Conservation (phyloP, 2,329 filamentous ascomycete species). For the Alternaria burnsii region DNA sequence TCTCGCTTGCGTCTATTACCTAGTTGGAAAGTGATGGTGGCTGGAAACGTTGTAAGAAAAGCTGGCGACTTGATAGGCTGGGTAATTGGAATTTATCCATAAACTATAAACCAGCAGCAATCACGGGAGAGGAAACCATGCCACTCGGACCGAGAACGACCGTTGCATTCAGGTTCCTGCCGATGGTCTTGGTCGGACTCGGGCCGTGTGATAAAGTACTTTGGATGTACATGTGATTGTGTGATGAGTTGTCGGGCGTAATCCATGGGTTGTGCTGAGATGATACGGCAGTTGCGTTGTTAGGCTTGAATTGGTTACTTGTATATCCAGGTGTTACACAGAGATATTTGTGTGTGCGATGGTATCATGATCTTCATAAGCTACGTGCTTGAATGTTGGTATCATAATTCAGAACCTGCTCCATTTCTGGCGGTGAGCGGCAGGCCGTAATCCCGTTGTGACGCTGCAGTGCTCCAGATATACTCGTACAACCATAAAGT, state of each 20-base stretch:
- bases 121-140: not conserved
- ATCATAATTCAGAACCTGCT: slow-evolving; percentile 5
- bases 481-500: slow-evolving; percentile 15
- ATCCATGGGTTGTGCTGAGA: slow-evolving; percentile 13
- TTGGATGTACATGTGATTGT: slow-evolving; percentile 9
- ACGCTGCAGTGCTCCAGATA: slow-evolving; percentile 10
- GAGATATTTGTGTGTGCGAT: not conserved
- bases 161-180: slow-evolving; percentile 3
- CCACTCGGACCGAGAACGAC: slow-evolving; percentile 15
- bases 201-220: slow-evolving; percentile 24
- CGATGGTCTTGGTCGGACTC: slow-evolving; percentile 8
- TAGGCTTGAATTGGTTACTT: not conserved
- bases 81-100: slow-evolving; percentile 18
- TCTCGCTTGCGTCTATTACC: slow-evolving; percentile 9
- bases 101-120: slow-evolving; percentile 5
- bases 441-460: slow-evolving; percentile 1
- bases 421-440: slow-evolving; percentile 20
- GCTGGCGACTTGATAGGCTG: slow-evolving; percentile 13
- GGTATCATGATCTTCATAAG: slow-evolving; percentile 2
- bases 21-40: not conserved
- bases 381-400: not conserved
- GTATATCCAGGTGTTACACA: not conserved
- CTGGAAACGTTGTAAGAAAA: slow-evolving; percentile 1
- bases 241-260: slow-evolving; percentile 14
- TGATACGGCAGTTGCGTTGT: slow-evolving; percentile 18